phyloP scores from a whole-genome alignment of 176 grass and related monocot genomes.

The Triticum aestivum region DNA sequence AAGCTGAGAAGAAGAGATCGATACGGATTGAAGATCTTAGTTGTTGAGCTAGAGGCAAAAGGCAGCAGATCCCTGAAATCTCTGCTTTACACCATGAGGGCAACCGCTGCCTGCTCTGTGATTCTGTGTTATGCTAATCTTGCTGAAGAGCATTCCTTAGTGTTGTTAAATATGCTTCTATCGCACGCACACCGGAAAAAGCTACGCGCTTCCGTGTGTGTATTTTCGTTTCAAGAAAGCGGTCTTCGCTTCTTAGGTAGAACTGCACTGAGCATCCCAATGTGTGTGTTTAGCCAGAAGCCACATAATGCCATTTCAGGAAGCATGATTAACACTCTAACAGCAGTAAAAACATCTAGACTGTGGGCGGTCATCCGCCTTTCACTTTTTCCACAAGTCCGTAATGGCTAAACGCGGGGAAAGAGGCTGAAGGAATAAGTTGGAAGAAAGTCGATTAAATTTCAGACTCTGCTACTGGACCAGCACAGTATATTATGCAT shows the following conservation, averaged over 20 bases:
- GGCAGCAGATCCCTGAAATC: conserved; percentile 3
- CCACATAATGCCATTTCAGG: no score
- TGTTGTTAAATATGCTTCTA: background rate
- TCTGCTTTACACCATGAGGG: conserved; percentile 18
- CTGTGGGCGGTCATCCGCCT: no score
- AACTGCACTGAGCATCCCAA: background rate
- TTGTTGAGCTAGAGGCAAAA: conserved; percentile 28
- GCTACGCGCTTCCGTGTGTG: no score
- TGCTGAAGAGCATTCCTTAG: background rate
- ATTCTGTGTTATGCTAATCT: background rate
- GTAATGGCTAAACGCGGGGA: background rate
- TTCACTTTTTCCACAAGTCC: no score
- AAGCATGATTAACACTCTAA: no score
- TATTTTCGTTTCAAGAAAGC: background rate
- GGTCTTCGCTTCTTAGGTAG: conserved; percentile 12
- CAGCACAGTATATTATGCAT: background rate
- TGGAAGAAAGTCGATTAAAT: background rate
- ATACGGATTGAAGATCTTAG: conserved; percentile 28
- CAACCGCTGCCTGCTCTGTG: background rate
- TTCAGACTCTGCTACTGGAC: background rate
- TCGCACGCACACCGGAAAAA: no score
- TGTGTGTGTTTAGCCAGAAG: background rate
- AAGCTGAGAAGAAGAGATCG: conserved; percentile 12
- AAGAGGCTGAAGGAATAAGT: background rate
- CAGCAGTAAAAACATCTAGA: no score